Percentiles rank a stretch among this genome's conserved stretches.
Evolutionary conservation across 2,329 filamentous ascomycete species (phyloP).

Genomic region (Fusarium sp.): DNA sequence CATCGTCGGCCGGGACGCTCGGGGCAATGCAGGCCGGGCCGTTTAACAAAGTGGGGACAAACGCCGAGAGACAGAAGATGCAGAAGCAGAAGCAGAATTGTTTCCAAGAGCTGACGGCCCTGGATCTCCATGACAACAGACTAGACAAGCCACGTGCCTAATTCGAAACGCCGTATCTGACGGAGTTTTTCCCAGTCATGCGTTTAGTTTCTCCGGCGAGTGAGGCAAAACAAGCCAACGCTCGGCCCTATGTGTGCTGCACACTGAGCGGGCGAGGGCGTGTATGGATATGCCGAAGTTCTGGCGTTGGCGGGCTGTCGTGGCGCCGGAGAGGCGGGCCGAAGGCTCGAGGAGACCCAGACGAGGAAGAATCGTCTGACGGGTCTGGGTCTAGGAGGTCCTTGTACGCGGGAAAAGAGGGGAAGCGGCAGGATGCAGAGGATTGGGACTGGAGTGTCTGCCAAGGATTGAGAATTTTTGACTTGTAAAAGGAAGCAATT

Average conservation of each 20-base stretch:
- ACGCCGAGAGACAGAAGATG: neutral
- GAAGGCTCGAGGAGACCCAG: constrained; percentile 43
- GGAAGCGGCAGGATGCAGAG: constrained; percentile 10
- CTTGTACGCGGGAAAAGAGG: constrained; percentile 27
- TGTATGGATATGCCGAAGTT: constrained; percentile 37
- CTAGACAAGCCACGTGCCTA: constrained; percentile 28
- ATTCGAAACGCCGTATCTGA: constrained; percentile 21
- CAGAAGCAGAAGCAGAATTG: constrained; percentile 3
- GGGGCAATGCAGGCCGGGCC: constrained; percentile 29
- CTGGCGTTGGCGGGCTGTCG: constrained; percentile 43
- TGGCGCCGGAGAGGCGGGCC: constrained; percentile 51
- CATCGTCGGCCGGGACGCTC: constrained; percentile 24
- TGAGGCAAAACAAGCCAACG: constrained; percentile 11
- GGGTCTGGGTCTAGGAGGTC: constrained; percentile 22
- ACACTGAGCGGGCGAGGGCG: neutral
- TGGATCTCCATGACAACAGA: constrained; percentile 21
- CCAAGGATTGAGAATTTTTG: constrained; percentile 1
- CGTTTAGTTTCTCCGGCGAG: constrained; percentile 16
- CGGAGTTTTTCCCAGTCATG: constrained; percentile 7
- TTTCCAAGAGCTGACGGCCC: constrained; percentile 6
- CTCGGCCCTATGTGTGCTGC: neutral
- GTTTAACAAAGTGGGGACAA: constrained; percentile 24
- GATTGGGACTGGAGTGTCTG: neutral
- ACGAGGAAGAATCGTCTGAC: constrained; percentile 42
- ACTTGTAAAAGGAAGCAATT: constrained; percentile 2